Conservation (phyloP, 2,329 filamentous ascomycete species). For the Metarhizium humberi region DNA sequence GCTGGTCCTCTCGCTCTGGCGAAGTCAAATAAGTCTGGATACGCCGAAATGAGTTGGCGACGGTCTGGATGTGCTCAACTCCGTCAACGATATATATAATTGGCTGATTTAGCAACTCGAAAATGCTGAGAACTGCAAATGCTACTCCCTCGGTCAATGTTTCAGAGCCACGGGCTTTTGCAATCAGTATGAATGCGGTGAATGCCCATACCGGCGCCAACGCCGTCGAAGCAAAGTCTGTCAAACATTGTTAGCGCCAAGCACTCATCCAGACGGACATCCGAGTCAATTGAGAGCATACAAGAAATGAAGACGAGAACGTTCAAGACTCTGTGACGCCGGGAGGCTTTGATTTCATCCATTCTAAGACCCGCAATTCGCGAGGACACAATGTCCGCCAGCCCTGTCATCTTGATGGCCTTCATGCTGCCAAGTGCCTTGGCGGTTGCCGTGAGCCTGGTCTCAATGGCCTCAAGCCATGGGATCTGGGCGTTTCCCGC, state of each 20-base stretch:
- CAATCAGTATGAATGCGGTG: constrained; percentile 8
- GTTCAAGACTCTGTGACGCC: constrained; percentile 14
- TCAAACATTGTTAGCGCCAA: background rate
- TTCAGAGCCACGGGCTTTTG: constrained; percentile 1
- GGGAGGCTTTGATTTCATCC: constrained; percentile 23
- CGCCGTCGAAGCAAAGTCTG: constrained; percentile 10
- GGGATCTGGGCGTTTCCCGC: constrained; percentile 12
- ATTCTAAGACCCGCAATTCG: constrained; percentile 24
- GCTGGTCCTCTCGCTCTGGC: constrained; percentile 9
- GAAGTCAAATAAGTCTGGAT: constrained; percentile 11
- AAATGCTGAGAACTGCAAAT: constrained; percentile 11
- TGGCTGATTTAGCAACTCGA: constrained; percentile 11
- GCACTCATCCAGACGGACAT: too few relatives aligned
- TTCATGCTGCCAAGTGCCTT: background rate
- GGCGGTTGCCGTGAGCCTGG: constrained; percentile 4
- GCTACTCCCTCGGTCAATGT: constrained; percentile 10
- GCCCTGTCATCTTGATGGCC: background rate
- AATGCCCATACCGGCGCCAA: constrained; percentile 12
- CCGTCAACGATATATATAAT: constrained; percentile 10
- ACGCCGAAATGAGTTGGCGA: constrained; percentile 12
- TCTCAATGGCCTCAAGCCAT: constrained; percentile 18
- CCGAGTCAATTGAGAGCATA: background rate
- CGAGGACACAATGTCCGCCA: constrained; percentile 7
- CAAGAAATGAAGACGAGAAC: background rate
- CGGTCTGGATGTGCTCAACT: constrained; percentile 11